Evolutionary conservation across 1,284 basidiomycete genomes (phyloP).

Genomic region (Termitomyces sp.): DNA sequence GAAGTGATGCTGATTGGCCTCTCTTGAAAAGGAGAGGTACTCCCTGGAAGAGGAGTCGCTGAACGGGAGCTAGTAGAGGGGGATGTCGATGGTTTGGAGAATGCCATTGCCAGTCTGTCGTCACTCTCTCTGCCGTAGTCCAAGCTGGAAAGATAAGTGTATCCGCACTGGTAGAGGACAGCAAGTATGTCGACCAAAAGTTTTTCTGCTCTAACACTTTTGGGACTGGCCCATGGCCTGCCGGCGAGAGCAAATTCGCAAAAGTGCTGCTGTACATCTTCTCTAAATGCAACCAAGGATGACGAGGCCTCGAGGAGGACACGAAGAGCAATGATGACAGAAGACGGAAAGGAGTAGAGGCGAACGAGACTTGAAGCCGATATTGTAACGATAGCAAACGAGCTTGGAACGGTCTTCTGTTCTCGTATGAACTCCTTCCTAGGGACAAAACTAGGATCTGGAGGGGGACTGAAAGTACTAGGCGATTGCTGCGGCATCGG

Average conservation of each 20-base stretch:
- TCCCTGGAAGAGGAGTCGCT: constrained; percentile 28
- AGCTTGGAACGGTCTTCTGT: constrained; percentile 42
- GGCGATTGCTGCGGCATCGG: constrained; percentile 22
- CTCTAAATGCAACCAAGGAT: constrained; percentile 43
- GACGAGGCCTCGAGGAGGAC: constrained; percentile 47
- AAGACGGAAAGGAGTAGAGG: constrained; percentile 60
- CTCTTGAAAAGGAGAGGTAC: constrained; percentile 26
- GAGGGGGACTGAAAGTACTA: constrained; percentile 15
- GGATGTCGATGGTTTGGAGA: constrained; percentile 45
- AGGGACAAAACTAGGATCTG: constrained; percentile 51
- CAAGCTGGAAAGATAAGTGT: constrained; percentile 59
- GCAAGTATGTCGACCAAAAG: constrained; percentile 63
- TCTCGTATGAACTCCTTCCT: constrained; percentile 67
- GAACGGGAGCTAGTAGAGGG: constrained; percentile 25
- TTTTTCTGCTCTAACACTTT: constrained; percentile 59
- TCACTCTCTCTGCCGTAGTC: constrained; percentile 75
- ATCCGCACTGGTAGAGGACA: constrained; percentile 59
- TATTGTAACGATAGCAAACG: constrained; percentile 65
- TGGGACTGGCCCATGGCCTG: constrained; percentile 68
- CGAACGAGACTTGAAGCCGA: constrained; percentile 58
- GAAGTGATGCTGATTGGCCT: constrained; percentile 34
- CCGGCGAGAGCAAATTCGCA: constrained; percentile 62
- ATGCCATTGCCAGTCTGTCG: constrained; percentile 64
- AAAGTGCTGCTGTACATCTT: constrained; percentile 54
- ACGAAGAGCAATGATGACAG: constrained; percentile 48